Evolutionary conservation across 768 basidiomycete genomes (phyloP).

Genomic region (Tylopilus sp.): DNA sequence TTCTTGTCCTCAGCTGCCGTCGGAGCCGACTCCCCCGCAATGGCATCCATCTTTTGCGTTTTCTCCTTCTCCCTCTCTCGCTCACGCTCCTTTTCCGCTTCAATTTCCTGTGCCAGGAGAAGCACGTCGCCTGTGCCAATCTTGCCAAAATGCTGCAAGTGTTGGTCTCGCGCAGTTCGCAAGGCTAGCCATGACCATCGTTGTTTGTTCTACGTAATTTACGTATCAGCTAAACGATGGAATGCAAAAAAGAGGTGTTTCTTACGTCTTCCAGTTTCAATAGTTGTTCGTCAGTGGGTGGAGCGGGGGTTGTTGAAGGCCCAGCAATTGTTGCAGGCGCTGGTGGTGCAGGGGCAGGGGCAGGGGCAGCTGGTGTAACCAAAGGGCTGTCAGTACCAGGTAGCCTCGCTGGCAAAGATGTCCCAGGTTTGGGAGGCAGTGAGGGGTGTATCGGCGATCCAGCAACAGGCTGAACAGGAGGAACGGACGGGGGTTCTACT

Average conservation of each 20-base stretch:
- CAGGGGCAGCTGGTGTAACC: constrained; percentile 13
- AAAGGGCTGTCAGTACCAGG: constrained; percentile 33
- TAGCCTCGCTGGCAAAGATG: constrained; percentile 31
- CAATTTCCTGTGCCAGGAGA: constrained; percentile 37
- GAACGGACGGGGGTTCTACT: constrained; percentile 11
- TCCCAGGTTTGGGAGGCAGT: constrained; percentile 66
- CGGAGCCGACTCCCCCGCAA: constrained; percentile 33
- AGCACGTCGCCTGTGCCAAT: constrained; percentile 78
- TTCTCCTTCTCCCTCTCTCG: constrained; percentile 32
- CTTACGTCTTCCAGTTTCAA: constrained; percentile 60
- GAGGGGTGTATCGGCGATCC: constrained; percentile 61
- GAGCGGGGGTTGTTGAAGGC: constrained; percentile 23
- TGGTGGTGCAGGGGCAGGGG: constrained; percentile 10
- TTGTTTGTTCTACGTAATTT: constrained; percentile 58
- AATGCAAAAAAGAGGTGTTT: background rate
- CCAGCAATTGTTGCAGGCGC: constrained; percentile 15
- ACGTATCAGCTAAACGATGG: constrained; percentile 11
- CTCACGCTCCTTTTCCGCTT: constrained; percentile 36
- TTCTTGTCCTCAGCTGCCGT: constrained; percentile 24
- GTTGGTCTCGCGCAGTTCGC: constrained; percentile 67
- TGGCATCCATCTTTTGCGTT: constrained; percentile 19
- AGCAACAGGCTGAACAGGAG: constrained; percentile 12
- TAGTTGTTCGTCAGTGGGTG: constrained; percentile 48
- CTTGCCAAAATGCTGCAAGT: constrained; percentile 76
- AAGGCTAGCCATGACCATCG: constrained; percentile 80